These are phyloP conservation scores for Albugo laibachii DNA, from an alignment of 352 stramenopile species.

Conservation along the genomic window DNA sequence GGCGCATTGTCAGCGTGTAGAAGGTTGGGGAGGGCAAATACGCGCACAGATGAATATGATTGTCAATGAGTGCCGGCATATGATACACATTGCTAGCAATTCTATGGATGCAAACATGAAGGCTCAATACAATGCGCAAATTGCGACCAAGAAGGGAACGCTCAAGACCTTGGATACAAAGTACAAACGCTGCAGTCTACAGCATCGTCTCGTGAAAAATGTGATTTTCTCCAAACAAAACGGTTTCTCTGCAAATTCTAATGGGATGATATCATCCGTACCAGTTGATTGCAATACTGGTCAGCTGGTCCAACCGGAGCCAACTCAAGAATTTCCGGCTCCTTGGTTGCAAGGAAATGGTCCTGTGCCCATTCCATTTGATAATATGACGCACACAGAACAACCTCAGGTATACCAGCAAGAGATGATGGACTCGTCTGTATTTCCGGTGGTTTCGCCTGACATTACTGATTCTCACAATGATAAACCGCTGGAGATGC, in stretches of 20 bases:
- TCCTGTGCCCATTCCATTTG: background rate
- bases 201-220: conserved; percentile 54
- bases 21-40: conserved; percentile 62
- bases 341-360: background rate
- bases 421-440: conserved; percentile 10
- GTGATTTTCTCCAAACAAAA: too few relatives aligned
- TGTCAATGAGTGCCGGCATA: conserved; percentile 63
- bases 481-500: conserved; percentile 33
- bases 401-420: conserved; percentile 13
- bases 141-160: conserved; percentile 41
- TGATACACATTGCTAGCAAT: conserved; percentile 53
- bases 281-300: conserved; percentile 12
- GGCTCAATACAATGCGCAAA: conserved; percentile 39
- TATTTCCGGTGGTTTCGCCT: too few relatives aligned
- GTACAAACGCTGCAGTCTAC: conserved; percentile 57
- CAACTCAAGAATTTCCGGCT: background rate
- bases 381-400: conserved; percentile 2
- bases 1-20: conserved; percentile 57
- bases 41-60: conserved; percentile 59
- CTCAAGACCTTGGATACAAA: conserved; percentile 63
- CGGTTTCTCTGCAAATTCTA: too few relatives aligned
- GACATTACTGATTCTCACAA: background rate
- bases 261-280: conserved; percentile 31
- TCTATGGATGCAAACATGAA: conserved; percentile 42
- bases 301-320: background rate